Evolutionary conservation across 2,329 filamentous ascomycete species (phyloP), one percentile per base, ranked within the genome.

Genomic region (Exophiala dermatitidis): DNA sequence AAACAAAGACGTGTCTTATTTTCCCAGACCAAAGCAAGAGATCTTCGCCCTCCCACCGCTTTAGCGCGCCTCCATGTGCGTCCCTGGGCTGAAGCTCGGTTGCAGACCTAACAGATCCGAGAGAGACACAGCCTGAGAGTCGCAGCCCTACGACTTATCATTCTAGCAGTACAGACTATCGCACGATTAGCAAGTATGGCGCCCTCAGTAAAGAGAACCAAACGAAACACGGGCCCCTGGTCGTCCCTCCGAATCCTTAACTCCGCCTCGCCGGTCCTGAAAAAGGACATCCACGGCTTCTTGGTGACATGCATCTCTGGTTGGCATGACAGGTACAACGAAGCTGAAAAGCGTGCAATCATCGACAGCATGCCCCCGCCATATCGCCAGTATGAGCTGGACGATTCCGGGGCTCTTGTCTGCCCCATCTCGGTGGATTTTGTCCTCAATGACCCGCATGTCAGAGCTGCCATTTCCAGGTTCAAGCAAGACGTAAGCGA

Each of bases 401-500:
- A 58, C 41, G 48, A 28, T 4, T 45, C 40, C 19, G 58, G 58
- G 26, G 32, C 26, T 10, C 33, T 60, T 7, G 10, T 42, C 5
- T 62, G 60, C 48, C 60, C 60, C 8, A 28, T 62, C 29, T 26
- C 50, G 3, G 36, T 46, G 2, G 53, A 50, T 5, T 56, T 60
- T 28, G 38, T 62, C 31, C 55, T 51, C 34, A 41, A 59, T 26
- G 58, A 61, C 33, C 45, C 54, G 5, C 52, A 59, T 42, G 32
- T 63, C 47, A 62, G 59, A 57, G 50, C 56, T n/a, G 57, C 58
- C 7, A 46, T 60, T 29, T 49, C 55, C 3, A 52, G 74, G 47
- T 84, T 80, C 63, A 75, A 82, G 62, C 64, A 74, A 2, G 79
- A 84, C 59, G 69, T 84, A 1, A 66, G 66, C 26, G 69, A 74